A percentile compares a stretch with the other conserved stretches of the same genome.
Conservation (phyloP, 345 rosid species). For the Clarkia xantiana region DNA sequence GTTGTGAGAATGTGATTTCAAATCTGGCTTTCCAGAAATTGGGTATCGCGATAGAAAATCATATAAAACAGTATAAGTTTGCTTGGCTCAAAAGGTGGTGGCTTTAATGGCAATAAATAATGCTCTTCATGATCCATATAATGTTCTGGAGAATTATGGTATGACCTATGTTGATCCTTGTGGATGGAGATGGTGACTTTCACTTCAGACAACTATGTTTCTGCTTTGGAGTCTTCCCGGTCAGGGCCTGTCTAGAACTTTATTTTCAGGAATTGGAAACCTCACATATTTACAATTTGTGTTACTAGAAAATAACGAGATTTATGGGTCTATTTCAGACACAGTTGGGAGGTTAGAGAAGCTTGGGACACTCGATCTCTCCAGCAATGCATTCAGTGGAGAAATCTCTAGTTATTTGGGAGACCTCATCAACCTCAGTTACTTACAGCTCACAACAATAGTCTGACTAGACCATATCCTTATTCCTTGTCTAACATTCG, state of each 20-base stretch:
- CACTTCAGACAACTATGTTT: constrained; percentile 65
- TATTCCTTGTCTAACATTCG: constrained; percentile 66
- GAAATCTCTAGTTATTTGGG: constrained; percentile 72
- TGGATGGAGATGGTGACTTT: constrained; percentile 99
- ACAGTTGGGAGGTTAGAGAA: constrained; percentile 73
- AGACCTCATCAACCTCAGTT: constrained; percentile 60
- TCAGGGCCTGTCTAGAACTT: constrained; percentile 82
- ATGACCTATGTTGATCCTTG: constrained; percentile 95
- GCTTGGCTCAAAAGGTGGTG: constrained; percentile 78
- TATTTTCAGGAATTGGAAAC: constrained; percentile 76
- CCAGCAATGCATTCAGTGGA: constrained; percentile 66
- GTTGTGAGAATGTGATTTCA: too few species aligned
- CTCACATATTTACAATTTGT: constrained; percentile 71
- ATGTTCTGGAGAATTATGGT: constrained; percentile 92
- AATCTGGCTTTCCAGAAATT: too few species aligned
- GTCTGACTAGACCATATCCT: constrained; percentile 70
- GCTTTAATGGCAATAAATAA: constrained; percentile 75
- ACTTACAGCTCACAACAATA: constrained; percentile 89
- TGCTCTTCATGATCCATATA: constrained; percentile 73
- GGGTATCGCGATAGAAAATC: too few species aligned
- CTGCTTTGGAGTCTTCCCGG: constrained; percentile 84
- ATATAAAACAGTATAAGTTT: too few species aligned
- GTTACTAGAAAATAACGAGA: constrained; percentile 94
- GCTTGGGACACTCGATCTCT: constrained; percentile 88
- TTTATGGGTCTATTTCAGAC: constrained; percentile 66